Base-by-base conservation (phyloP, 2,329 filamentous ascomycete genomes). In the Rasamsonia emersonii region DNA sequence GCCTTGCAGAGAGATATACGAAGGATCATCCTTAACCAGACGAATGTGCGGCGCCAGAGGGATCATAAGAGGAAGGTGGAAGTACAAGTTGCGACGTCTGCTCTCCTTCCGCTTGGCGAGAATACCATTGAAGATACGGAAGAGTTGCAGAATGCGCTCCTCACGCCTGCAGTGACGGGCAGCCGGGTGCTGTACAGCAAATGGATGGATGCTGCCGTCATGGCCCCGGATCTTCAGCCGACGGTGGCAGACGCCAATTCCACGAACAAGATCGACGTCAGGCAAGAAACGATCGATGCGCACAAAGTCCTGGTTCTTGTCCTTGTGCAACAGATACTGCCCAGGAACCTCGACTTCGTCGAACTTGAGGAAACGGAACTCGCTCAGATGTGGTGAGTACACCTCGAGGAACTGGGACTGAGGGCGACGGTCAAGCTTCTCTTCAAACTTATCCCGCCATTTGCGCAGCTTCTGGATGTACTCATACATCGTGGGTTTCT, bases 231-330 rank as follows among this genome's bases (percentile, higher is more conserved):
- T 96, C 65, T 86, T 94, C 46, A 99, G 72, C 28, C 93, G 77
- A 18, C 91, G 78, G 60, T 96, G 89, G 30, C 89, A 96, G 18
- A 88, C 81, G 33, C 86, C 86, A 47, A 93, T 86, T 7, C 82
- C 85, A 34, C 91, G 80, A 24, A 98, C 84, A 32, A 96, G 71
- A 47, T 98, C 89, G 13, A 99, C 86, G 43, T 91, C 84, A 7
- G 93, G 88, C 47, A 98, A 64, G 74, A 98, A 98, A 15, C 89
- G 82, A 57, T 98, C 93, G 44, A 98, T 96, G 27, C 88, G 82
- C 44, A 98, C 81, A 54, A 99, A 98, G 57, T 98, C 91, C 49
- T 93, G 86, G 58, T 98, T 98, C 73, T 96, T 98, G 51, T 99
- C 93, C 59, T 91, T 93, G 64, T 95, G 91, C 54, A 93, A 80